Conservation (phyloP, 768 basidiomycete genomes). For the Hygrophoropsis aurantiaca region DNA sequence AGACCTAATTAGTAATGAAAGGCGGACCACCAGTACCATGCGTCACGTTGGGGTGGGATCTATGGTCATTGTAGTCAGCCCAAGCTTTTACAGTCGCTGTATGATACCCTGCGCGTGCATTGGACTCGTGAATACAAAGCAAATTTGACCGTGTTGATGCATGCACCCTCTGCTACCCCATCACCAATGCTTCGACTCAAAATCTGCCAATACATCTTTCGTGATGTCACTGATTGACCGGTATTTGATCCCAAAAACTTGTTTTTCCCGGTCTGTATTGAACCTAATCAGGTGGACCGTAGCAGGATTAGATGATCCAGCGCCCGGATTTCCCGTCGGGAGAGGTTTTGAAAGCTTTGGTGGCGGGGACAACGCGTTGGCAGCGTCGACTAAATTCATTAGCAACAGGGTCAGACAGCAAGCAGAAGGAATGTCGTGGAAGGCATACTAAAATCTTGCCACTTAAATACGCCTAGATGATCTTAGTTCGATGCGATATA, state of each 20-base stretch:
- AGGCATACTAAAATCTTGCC: slow-evolving; percentile 28
- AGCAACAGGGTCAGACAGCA: not conserved
- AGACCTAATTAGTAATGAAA: no score
- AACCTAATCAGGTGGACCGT: slow-evolving; percentile 28
- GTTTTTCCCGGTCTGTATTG: slow-evolving; percentile 36
- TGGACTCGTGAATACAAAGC: no score
- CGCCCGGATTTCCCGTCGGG: slow-evolving; percentile 35
- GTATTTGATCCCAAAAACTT: slow-evolving; percentile 43
- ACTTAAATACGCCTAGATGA: slow-evolving; percentile 23
- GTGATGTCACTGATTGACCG: slow-evolving; percentile 38
- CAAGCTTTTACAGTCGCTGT: no score
- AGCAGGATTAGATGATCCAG: slow-evolving; percentile 18
- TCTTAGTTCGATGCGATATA: not conserved
- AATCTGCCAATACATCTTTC: slow-evolving; percentile 42
- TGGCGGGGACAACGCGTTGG: slow-evolving; percentile 32
- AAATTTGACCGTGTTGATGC: no score
- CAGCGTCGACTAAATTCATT: slow-evolving; percentile 34
- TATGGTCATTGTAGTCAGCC: no score
- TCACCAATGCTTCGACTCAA: slow-evolving; percentile 42
- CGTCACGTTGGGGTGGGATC: no score
- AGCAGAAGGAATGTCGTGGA: not conserved
- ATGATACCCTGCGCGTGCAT: no score
- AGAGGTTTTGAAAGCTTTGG: slow-evolving; percentile 25
- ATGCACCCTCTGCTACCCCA: no score
- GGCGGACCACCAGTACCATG: no score